Base-by-base conservation (phyloP, 495 filamentous ascomycete genomes). In the Neurospora intermedia region DNA sequence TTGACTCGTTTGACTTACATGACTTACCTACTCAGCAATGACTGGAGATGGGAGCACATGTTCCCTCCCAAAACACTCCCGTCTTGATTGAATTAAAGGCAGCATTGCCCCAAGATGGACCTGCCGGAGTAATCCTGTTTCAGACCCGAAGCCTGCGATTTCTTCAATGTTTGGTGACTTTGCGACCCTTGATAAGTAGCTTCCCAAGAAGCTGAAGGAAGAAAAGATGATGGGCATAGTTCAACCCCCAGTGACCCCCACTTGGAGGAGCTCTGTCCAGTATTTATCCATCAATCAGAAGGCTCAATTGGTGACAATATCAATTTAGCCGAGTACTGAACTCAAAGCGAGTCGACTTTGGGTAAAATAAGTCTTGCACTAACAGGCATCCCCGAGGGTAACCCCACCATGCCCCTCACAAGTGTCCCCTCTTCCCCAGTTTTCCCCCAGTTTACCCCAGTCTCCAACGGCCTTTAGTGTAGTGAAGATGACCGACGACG, bases 241-340 rank as follows among this genome's bases (percentile, higher is more conserved):
- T 69, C 42, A 31, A 59, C 11, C n/a, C 15, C 35, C 27, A 8
- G 13, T 20, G 35, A 35, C 54, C 54, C 54, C 54, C 54, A 66
- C 54, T 35, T 35, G 54, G 6, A 35, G 54, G 35, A 66, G 27
- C 27, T 15, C 1, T 35, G 27, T 38, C 35, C 35, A 31, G 27
- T 16, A 79, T 77, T 82, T 81, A 77, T 80, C 81, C 81, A 77
- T 79, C 81, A 82, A 82, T 82, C 81, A 81, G 27, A 75, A 45
- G 69, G 20, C 72, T 23, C 16, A 41, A 23, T 69, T 59, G 6
- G 8, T 62, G 42, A 16, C 27, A 31, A 31, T 31, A 31, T 31
- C 27, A 31, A 2, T 31, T 31, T 31, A 41, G 16, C 1, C 35
- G 35, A 38, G 4, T 6, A 38, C 35, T 38, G 35, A 3, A 4